A percentile compares a stretch with the other conserved stretches of the same genome.
These are phyloP conservation scores for Globisporangium echinulatum DNA, from an alignment of 352 stramenopile genomes.

Conservation along the genomic window DNA sequence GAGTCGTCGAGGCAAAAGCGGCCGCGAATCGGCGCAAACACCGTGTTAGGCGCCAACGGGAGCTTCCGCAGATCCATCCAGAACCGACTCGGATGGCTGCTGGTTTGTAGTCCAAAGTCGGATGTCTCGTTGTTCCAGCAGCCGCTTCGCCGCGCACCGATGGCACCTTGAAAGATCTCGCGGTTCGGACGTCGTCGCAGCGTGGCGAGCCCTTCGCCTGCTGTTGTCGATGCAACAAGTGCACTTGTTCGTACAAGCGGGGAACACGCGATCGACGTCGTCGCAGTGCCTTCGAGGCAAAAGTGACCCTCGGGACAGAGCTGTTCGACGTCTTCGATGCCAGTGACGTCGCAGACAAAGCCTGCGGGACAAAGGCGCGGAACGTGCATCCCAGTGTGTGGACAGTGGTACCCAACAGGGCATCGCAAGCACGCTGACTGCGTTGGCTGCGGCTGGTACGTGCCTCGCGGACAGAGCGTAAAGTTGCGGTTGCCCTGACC, in stretches of 20 bases:
- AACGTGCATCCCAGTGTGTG: slow-evolving; percentile 89
- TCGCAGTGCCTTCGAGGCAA: slow-evolving; percentile 94
- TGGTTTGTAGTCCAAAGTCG: slow-evolving; percentile 94
- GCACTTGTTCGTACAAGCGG: slow-evolving; percentile 33
- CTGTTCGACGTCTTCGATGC: slow-evolving; percentile 87
- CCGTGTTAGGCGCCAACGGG: slow-evolving; percentile 73
- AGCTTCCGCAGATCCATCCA: slow-evolving; percentile 92
- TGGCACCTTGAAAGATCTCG: slow-evolving; percentile 11
- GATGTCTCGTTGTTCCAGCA: slow-evolving; percentile 95
- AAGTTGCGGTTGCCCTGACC: slow-evolving; percentile 87
- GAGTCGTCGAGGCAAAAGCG: slow-evolving; percentile 93
- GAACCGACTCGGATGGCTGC: slow-evolving; percentile 72
- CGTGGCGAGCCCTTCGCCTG: slow-evolving; percentile 33
- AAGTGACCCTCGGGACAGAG: slow-evolving; percentile 94
- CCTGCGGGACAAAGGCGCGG: slow-evolving; percentile 92
- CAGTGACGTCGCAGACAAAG: slow-evolving; percentile 93
- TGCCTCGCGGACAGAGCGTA: slow-evolving; percentile 91
- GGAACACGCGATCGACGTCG: slow-evolving; percentile 86
- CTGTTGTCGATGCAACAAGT: slow-evolving; percentile 22
- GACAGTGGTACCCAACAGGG: slow-evolving; percentile 93
- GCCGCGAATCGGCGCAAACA: slow-evolving; percentile 81
- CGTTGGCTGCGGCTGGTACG: slow-evolving; percentile 85
- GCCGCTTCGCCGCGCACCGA: slow-evolving; percentile 73
- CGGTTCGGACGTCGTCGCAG: slow-evolving; percentile 26
- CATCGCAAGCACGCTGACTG: slow-evolving; percentile 89